These are phyloP conservation scores for Ilex paraguariensis DNA, from an alignment of 305 asterid species.

Conservation along the genomic window DNA sequence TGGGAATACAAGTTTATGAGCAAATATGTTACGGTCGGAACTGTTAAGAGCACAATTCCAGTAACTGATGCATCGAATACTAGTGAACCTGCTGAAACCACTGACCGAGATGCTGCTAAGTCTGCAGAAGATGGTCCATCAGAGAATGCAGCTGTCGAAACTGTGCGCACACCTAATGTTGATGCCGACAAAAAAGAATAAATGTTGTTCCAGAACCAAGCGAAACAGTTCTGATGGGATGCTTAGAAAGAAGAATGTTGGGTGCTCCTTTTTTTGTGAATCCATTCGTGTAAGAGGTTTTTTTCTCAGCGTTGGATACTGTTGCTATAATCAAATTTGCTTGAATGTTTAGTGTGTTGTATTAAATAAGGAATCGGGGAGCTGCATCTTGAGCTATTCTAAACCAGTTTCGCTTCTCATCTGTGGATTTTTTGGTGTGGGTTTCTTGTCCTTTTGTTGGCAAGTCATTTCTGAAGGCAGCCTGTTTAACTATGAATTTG, in stretches of 20 bases:
- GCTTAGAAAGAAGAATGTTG: no score
- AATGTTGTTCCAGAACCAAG: background rate
- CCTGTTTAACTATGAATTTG: no score
- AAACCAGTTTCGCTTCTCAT: no score
- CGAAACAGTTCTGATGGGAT: no score
- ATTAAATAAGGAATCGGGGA: no score
- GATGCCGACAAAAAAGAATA: constrained; percentile 41
- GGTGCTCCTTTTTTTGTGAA: no score
- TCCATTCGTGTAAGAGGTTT: no score
- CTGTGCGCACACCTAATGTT: constrained; percentile 18
- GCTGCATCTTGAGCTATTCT: no score
- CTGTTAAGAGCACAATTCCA: constrained; percentile 41
- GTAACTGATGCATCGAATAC: constrained; percentile 32
- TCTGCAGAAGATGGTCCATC: constrained; percentile 36
- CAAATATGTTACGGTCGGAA: constrained; percentile 91
- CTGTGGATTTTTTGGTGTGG: no score
- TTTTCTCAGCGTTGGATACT: background rate
- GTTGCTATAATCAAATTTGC: background rate
- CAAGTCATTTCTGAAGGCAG: no score
- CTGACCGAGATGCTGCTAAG: constrained; percentile 27
- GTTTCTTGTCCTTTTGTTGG: no score
- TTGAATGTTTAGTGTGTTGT: background rate
- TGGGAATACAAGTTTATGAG: constrained; percentile 98
- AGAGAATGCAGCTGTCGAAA: constrained; percentile 27
- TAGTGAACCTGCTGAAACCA: constrained; percentile 20